Evolutionary conservation across 116 monocot genomes (phyloP).

Genomic region (Trichopus zeylanicus): DNA sequence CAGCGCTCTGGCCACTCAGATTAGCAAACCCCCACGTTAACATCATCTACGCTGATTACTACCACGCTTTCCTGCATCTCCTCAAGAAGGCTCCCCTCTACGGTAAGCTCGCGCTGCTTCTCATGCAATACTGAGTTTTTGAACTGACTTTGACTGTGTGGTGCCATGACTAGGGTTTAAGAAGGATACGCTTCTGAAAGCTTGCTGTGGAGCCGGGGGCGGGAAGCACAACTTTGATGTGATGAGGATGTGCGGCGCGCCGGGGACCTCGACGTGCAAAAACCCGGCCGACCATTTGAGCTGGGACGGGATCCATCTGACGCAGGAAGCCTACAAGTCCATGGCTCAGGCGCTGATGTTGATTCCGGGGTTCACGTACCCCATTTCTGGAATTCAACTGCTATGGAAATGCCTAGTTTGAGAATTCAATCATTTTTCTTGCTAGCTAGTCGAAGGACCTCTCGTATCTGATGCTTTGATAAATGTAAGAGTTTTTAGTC

Average conservation of each 20-base stretch:
- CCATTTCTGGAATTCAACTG: background rate
- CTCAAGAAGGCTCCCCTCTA: background rate
- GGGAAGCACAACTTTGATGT: background rate
- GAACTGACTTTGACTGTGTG: background rate
- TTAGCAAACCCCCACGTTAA: constrained; percentile 6
- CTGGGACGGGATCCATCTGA: background rate
- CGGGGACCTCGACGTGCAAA: background rate
- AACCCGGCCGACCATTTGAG: background rate
- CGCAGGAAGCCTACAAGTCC: background rate
- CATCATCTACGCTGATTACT: constrained; percentile 41
- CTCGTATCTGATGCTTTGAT: too few relatives aligned
- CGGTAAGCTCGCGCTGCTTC: background rate
- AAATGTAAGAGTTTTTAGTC: too few relatives aligned
- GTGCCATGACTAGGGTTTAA: background rate
- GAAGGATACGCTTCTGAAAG: background rate
- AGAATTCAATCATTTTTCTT: too few relatives aligned
- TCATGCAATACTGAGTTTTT: background rate
- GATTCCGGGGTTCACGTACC: background rate
- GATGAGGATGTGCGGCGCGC: background rate
- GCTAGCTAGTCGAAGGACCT: too few relatives aligned
- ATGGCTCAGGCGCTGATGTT: background rate
- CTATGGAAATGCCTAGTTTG: background rate
- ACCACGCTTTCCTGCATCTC: constrained; percentile 13
- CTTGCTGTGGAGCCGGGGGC: background rate
- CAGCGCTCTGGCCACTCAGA: constrained; percentile 6